Evolutionary conservation across 2,329 filamentous ascomycete genomes (phyloP).

Genomic region (Ambrosiella beaveri): DNA sequence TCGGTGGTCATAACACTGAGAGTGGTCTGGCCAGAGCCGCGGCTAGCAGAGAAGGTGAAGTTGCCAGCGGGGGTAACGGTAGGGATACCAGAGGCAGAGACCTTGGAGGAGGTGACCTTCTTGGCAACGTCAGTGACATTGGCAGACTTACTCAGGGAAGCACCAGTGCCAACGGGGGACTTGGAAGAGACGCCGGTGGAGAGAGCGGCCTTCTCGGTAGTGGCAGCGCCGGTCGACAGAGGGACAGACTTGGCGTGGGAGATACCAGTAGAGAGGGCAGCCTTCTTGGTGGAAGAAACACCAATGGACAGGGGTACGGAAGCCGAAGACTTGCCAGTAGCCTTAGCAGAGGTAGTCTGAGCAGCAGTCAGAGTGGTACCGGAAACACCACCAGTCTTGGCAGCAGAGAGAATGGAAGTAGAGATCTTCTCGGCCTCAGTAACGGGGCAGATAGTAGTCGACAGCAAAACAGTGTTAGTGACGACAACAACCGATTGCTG

Average conservation of each 20-base stretch:
- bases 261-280: not conserved
- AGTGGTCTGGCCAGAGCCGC: constrained; percentile 20
- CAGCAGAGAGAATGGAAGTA: constrained; percentile 22
- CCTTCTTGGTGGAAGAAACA: constrained; percentile 14
- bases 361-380: constrained; percentile 21
- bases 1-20: constrained; percentile 36
- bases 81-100: not conserved
- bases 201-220: not conserved
- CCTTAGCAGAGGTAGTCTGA: constrained; percentile 16
- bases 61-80: constrained; percentile 1
- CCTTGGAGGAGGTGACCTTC: not conserved
- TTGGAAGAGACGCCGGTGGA: constrained; percentile 1
- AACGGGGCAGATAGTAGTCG: constrained; percentile 29
- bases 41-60: constrained; percentile 15
- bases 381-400: constrained; percentile 22
- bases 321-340: constrained; percentile 1
- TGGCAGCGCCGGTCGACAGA: not conserved
- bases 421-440: constrained; percentile 23
- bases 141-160: not conserved
- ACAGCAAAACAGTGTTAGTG: constrained; percentile 25
- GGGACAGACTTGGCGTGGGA: not conserved
- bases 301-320: not conserved
- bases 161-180: constrained; percentile 2
- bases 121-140: constrained; percentile 4
- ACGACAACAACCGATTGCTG: constrained; percentile 21